phyloP scores from a whole-genome alignment of 2,329 filamentous ascomycete species.

The Colletotrichum kahawae region DNA sequence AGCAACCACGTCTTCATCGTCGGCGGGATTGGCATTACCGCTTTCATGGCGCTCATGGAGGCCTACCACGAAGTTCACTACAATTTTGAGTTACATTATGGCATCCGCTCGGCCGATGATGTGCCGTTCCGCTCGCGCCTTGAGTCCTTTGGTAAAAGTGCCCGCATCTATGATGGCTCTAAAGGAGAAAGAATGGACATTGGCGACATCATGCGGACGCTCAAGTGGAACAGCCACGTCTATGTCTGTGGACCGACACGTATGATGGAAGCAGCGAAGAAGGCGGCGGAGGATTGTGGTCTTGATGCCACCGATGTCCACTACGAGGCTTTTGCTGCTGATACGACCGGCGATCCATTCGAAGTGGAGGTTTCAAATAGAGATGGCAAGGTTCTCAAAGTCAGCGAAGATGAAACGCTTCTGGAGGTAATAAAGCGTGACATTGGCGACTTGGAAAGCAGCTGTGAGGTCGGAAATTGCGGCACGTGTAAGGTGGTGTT shows the following conservation, averaged over 20 bases:
- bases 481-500: constrained; percentile 55
- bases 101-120: constrained; percentile 55
- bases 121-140: constrained; percentile 60
- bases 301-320: constrained; percentile 59
- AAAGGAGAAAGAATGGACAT: constrained; percentile 59
- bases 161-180: constrained; percentile 58
- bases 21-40: constrained; percentile 70
- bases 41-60: constrained; percentile 59
- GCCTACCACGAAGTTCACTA: constrained; percentile 48
- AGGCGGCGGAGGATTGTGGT: constrained; percentile 43
- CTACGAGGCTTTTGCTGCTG: constrained; percentile 63
- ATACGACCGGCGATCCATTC: constrained; percentile 63
- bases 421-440: constrained; percentile 51
- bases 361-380: constrained; percentile 55
- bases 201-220: constrained; percentile 43
- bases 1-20: constrained; percentile 68
- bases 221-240: constrained; percentile 60
- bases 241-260: constrained; percentile 66
- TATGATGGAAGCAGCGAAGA: constrained; percentile 58
- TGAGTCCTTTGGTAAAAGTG: constrained; percentile 41
- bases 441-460: constrained; percentile 49
- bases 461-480: constrained; percentile 61
- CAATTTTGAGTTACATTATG: constrained; percentile 63
- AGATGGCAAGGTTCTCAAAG: constrained; percentile 44
- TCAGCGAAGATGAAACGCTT: constrained; percentile 53